Evolutionary conservation across 73 alveolate genomes (phyloP).

Genomic region (Tetrahymena malaccensis): DNA sequence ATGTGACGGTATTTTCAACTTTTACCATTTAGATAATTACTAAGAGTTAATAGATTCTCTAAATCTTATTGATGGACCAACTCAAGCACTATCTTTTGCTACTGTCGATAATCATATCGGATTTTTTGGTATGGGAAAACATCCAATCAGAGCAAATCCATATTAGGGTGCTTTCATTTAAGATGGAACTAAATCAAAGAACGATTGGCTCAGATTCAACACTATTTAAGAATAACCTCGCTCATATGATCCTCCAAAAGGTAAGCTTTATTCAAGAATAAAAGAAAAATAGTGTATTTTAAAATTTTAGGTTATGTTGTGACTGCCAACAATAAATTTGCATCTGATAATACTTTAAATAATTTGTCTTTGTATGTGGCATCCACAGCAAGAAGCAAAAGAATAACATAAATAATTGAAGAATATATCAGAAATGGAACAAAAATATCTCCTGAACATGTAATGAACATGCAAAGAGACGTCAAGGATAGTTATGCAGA

Average conservation of each 20-base stretch:
- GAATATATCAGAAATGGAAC: conserved; percentile 1
- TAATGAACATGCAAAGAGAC: not conserved
- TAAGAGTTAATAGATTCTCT: conserved; percentile 6
- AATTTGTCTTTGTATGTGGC: conserved; percentile 3
- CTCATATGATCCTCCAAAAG: conserved; percentile 24
- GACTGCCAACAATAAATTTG: conserved; percentile 24
- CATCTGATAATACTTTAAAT: conserved; percentile 13
- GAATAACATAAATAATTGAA: conserved; percentile 1
- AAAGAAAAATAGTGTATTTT: too few species aligned
- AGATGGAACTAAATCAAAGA: not conserved
- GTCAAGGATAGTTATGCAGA: conserved; percentile 13
- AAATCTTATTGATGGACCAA: conserved; percentile 16
- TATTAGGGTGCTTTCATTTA: not conserved
- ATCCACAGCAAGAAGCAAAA: conserved; percentile 29
- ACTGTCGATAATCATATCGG: conserved; percentile 32
- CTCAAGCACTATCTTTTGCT: conserved; percentile 10
- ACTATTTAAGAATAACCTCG: conserved; percentile 1
- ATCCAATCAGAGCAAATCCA: conserved; percentile 23
- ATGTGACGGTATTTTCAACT: conserved; percentile 17
- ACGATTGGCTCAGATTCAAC: not conserved
- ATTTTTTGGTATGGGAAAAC: conserved; percentile 19
- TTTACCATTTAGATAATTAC: not conserved
- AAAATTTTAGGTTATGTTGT: conserved; percentile 9
- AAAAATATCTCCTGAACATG: conserved; percentile 7
- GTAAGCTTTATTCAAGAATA: not conserved